Evolutionary conservation across 805 yeast genomes (phyloP).

Genomic region (Candida khao-thaluensis): DNA sequence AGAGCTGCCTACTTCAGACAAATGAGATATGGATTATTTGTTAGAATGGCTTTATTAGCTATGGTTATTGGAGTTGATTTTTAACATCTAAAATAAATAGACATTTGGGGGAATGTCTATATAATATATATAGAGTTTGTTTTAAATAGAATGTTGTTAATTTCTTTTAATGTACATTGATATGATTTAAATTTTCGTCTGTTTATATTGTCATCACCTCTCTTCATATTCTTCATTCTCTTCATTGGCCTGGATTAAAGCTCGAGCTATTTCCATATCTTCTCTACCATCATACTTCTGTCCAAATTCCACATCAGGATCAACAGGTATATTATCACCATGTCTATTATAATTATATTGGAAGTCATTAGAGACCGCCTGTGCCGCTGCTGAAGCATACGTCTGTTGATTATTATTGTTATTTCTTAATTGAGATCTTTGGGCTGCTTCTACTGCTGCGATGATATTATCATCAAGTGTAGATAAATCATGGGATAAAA

Average conservation of each 20-base stretch:
- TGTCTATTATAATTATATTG: slow-evolving; percentile 13
- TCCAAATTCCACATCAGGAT: slow-evolving; percentile 54
- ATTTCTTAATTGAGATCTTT: slow-evolving; percentile 30
- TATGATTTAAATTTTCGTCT: no score
- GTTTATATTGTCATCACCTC: no score
- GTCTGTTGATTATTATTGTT: slow-evolving; percentile 8
- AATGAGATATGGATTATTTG: slow-evolving; percentile 97
- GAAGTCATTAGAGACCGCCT: slow-evolving; percentile 8
- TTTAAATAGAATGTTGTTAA: slow-evolving; percentile 7
- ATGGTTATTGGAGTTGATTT: slow-evolving; percentile 96
- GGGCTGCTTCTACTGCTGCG: slow-evolving; percentile 63
- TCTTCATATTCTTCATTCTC: slow-evolving; percentile 11
- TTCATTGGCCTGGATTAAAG: slow-evolving; percentile 58
- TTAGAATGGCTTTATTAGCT: slow-evolving; percentile 97
- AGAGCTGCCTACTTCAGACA: slow-evolving; percentile 99
- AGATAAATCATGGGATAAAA: slow-evolving; percentile 41
- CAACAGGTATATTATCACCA: slow-evolving; percentile 47
- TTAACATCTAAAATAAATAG: slow-evolving; percentile 20
- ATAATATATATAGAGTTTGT: background rate
- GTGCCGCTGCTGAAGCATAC: slow-evolving; percentile 12
- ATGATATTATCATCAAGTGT: slow-evolving; percentile 47
- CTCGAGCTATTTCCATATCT: slow-evolving; percentile 66
- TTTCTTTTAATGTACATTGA: slow-evolving; percentile 4
- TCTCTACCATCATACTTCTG: slow-evolving; percentile 34
- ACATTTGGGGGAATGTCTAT: slow-evolving; percentile 21